Conservation (phyloP, 768 basidiomycete genomes). For the Baorangia bicolor region DNA sequence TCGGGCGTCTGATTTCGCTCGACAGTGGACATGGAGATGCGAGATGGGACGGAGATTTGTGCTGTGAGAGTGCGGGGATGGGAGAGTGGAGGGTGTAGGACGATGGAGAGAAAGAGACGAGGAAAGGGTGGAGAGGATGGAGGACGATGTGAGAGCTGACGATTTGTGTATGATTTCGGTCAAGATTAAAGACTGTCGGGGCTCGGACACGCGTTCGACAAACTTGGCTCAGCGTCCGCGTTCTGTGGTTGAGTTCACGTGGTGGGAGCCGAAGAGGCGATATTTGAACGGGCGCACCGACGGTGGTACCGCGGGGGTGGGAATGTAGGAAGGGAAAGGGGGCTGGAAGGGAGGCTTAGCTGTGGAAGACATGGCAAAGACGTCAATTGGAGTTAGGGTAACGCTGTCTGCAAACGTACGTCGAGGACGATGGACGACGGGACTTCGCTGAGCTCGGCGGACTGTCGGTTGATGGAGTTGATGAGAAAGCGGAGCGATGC, state of each 20-base stretch:
- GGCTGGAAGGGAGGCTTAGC: slow-evolving; percentile 8
- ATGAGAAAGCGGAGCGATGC: slow-evolving; percentile 17
- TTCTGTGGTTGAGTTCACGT: slow-evolving; percentile 34
- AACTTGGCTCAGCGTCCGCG: slow-evolving; percentile 34
- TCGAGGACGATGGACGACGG: slow-evolving; percentile 16
- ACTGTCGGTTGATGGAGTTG: slow-evolving; percentile 29
- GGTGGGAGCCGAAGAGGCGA: slow-evolving; percentile 34
- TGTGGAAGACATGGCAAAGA: slow-evolving; percentile 24
- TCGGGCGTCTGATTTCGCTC: slow-evolving; percentile 42
- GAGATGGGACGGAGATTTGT: slow-evolving; percentile 24
- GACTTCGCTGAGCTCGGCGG: slow-evolving; percentile 39
- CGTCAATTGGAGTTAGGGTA: slow-evolving; percentile 25
- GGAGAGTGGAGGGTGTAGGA: slow-evolving; percentile 28
- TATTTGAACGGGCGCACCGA: slow-evolving; percentile 13
- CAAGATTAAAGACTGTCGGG: slow-evolving; percentile 35
- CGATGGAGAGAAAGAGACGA: slow-evolving; percentile 10
- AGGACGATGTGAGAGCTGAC: slow-evolving; percentile 23
- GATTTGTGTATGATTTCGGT: slow-evolving; percentile 33
- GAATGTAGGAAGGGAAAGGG: slow-evolving; percentile 3
- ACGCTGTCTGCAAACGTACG: slow-evolving; percentile 27
- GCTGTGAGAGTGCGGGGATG: slow-evolving; percentile 33
- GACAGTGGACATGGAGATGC: slow-evolving; percentile 33
- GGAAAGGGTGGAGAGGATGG: slow-evolving; percentile 10
- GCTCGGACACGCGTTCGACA: slow-evolving; percentile 38
- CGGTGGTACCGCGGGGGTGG: slow-evolving; percentile 22